Evolutionary conservation across 2,329 filamentous ascomycete genomes (phyloP).

Genomic region (Colletotrichum truncatum): DNA sequence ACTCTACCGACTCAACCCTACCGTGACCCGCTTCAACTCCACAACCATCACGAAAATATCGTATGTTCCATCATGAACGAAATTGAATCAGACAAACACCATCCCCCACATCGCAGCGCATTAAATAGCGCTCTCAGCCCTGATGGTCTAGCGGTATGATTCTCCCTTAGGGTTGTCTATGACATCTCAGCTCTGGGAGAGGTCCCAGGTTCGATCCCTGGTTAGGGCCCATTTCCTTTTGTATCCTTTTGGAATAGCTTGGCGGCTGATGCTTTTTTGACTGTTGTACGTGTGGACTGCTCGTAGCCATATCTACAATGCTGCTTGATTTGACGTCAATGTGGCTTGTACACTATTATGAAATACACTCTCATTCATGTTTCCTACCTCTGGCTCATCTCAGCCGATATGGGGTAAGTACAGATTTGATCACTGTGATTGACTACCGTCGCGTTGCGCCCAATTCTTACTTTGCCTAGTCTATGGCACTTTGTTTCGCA

Average conservation of each 20-base stretch:
- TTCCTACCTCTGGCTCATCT: no score
- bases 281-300: no score
- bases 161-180: not conserved
- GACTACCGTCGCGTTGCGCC: no score
- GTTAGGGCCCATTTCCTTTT: not conserved
- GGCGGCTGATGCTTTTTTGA: no score
- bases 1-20: not conserved
- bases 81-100: rapidly evolving
- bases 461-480: no score
- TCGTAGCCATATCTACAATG: no score
- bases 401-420: no score
- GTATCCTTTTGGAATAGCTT: not conserved
- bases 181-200: not conserved
- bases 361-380: no score
- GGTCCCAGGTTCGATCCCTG: slow-evolving; percentile 1
- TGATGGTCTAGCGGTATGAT: not conserved
- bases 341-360: no score
- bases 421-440: no score
- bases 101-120: not conserved
- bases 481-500: no score
- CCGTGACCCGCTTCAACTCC: not conserved
- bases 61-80: not conserved
- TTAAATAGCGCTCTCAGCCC: not conserved
- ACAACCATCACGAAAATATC: not conserved
- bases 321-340: no score